Evolutionary conservation across 805 yeast species (phyloP), one percentile per base, ranked within the genome.

Genomic region (Candida germanica): DNA sequence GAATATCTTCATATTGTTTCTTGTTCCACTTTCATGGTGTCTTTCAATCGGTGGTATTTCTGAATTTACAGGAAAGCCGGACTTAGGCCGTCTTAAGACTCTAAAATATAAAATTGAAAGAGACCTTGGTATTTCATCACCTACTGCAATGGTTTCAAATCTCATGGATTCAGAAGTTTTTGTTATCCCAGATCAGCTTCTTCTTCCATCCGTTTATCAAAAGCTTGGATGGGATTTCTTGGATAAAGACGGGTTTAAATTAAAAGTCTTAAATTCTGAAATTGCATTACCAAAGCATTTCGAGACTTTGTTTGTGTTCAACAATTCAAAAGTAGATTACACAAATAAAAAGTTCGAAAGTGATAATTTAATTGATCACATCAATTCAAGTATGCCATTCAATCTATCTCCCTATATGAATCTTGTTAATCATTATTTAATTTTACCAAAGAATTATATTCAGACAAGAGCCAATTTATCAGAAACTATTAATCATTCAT

Each of bases 241-340:
- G 25, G 26, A 33, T 13, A 29, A 35, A 26, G 34, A 39, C 9
- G 21, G 47, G 5, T 32, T 21, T 19, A 22, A 6, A 4, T 35
- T 42, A n/a, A 20, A 24, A 15, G 24, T 45, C 12, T 31, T 36
- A 31, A 22, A 35, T 36, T 31, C 45, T 36, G 35, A 32, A 3
- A 39, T 59, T 8, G 46, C 47, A 14, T 38, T 70, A 3, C 75
- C 76, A 0, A 43, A 53, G 20, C 54, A 48, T 15, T 50, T 65
- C 6, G 53, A 51, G 16, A 62, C 58, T 1, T 45, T 67, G 27
- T 68, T 71, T 43, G 26, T 71, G 10, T 68, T 69, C 52, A 67
- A 69, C 38, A 51, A 64, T 4, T 47, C 40, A 38, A 29, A 24
- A 10, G 5, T 19, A 10, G 18, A 21, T 27, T 26, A 47, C 11